Conservation (phyloP, 1,284 basidiomycete species). For the Cutaneotrichosporon sp. region DNA sequence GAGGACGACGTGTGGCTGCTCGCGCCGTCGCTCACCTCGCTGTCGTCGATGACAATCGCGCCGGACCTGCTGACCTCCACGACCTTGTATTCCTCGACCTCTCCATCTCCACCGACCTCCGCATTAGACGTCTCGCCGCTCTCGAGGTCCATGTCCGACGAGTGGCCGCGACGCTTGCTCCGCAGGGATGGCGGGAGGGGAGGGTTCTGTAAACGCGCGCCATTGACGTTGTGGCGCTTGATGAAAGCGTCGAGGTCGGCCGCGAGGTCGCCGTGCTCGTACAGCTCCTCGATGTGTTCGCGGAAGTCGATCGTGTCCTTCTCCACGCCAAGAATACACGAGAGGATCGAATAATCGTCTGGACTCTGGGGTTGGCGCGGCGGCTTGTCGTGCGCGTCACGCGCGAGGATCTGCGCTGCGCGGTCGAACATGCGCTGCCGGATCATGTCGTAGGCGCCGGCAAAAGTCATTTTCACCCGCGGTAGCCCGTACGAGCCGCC, state of each 20-base stretch:
- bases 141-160: background rate
- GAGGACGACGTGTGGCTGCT: conserved; percentile 1
- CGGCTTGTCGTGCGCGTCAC: conserved; percentile 3
- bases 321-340: conserved; percentile 75
- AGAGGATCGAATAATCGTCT: conserved; percentile 70
- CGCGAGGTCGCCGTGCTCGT: conserved; percentile 2
- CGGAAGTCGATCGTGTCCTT: conserved; percentile 63
- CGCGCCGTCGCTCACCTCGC: conserved; percentile 7
- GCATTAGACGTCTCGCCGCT: background rate
- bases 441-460: conserved; percentile 82
- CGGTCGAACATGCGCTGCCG: conserved; percentile 56
- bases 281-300: conserved; percentile 9
- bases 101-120: background rate
- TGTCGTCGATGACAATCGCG: conserved; percentile 18
- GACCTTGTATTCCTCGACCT: background rate
- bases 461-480: conserved; percentile 76
- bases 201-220: background rate
- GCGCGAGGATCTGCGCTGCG: conserved; percentile 30
- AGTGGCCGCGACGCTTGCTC: background rate
- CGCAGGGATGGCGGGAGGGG: background rate
- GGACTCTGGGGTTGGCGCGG: background rate
- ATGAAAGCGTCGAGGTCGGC: conserved; percentile 6
- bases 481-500: conserved; percentile 80
- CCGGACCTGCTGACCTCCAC: background rate
- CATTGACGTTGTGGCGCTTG: background rate